Conservation (phyloP, 352 stramenopile genomes). For the Phytophthora kernoviae region DNA sequence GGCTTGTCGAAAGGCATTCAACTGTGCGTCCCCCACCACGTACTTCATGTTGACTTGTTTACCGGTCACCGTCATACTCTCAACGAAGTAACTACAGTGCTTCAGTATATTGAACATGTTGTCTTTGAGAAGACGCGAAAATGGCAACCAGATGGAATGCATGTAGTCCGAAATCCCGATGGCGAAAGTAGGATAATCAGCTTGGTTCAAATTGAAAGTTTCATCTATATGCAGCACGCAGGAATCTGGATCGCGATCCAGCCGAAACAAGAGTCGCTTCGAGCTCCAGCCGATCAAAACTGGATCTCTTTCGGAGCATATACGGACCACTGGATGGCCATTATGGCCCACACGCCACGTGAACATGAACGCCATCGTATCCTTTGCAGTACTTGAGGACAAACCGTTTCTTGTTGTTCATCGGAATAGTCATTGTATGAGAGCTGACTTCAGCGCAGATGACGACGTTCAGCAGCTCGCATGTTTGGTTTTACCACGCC, state of each 20-base stretch:
- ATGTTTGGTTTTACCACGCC: not conserved
- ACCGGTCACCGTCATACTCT: not conserved
- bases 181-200: not conserved
- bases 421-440: not conserved
- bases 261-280: not conserved
- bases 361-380: not conserved
- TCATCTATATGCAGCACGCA: not conserved
- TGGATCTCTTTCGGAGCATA: slow-evolving; percentile 5
- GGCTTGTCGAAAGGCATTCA: not conserved
- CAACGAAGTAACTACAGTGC: not conserved
- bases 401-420: not conserved
- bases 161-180: not conserved
- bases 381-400: no score
- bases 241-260: not conserved
- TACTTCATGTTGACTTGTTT: not conserved
- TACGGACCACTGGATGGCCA: not conserved
- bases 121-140: not conserved
- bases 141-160: not conserved
- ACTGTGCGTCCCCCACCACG: not conserved
- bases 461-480: not conserved
- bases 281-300: not conserved
- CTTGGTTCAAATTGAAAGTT: not conserved
- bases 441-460: not conserved
- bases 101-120: not conserved
- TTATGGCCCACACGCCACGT: not conserved